phyloP scores from a whole-genome alignment of 306 rosid genomes.

The Acacia melanoxylon region DNA sequence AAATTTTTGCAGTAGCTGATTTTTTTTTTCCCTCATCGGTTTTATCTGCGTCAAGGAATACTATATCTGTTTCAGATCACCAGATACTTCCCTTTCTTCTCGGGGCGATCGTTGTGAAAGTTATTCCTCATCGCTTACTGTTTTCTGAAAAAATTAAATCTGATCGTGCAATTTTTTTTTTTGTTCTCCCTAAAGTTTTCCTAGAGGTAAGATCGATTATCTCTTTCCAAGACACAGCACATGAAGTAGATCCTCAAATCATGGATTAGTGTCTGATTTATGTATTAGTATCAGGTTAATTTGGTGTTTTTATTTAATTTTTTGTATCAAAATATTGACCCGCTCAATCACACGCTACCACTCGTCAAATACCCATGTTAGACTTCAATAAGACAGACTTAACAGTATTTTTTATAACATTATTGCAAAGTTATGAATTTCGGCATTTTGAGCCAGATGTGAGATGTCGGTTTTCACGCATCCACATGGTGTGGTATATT shows the following conservation, averaged over 20 bases:
- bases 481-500: background rate
- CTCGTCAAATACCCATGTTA: background rate
- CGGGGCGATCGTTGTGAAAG: background rate
- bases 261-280: background rate
- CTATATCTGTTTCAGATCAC: constrained; percentile 4
- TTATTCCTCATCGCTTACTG: background rate
- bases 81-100: background rate
- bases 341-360: background rate
- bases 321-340: background rate
- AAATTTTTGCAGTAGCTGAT: background rate
- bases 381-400: background rate
- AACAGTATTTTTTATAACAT: background rate
- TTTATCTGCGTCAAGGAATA: background rate
- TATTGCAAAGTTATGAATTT: background rate
- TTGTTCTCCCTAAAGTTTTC: background rate
- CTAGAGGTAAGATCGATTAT: constrained; percentile 23
- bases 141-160: background rate
- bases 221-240: background rate
- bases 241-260: constrained; percentile 1
- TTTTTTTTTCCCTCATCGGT: background rate
- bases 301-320: background rate
- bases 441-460: background rate
- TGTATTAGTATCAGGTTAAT: background rate
- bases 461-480: background rate
- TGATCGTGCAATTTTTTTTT: background rate